Evolutionary conservation across 2,329 filamentous ascomycete genomes (phyloP), one percentile per base, ranked within the genome.

Genomic region (Drechslerella coelobrocha): DNA sequence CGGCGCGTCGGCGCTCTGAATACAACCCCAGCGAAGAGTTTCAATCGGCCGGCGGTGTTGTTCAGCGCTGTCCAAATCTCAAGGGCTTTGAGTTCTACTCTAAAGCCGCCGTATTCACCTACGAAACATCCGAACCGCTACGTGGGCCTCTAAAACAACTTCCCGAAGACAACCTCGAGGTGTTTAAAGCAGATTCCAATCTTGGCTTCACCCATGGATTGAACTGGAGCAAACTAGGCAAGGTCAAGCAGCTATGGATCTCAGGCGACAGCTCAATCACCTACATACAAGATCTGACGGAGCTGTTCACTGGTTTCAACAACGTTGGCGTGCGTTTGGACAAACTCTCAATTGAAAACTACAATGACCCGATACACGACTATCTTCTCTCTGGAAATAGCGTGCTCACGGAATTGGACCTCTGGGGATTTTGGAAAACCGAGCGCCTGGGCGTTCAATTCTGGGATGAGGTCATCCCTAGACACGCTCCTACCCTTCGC

Each of bases 41-140:
- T 51, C 52, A 29, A 9, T 51, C 50, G 19, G 52, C 65, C 0
- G 65, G 65, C 2, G 51, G 53, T 45, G 65, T 59, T 3, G 29
- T 69, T 2, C 43, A 50, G 12, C 65, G 65, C 1, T 69, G 65
- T 48, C 65, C 65, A 0, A 34, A 41, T 19, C 47, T 69, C 45
- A 69, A 41, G 37, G 65, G 65, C 5, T 69, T 69, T 23, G 65
- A 69, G 56, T 69, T 69, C 24, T 69, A 69, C 29, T 69, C 65
- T 24, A 57, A 69, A 43, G 65, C 65, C 14, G 24, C 56, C 4
- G 65, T 69, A 1, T 69, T 69, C 23, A 17, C 41, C 1, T 69
- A 69, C 17, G 56, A 61, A 2, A 69, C 65, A n/a, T 69, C 65
- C 3, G 52, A 69, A 19, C 41, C 31, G 1, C 27, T 69, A 7